Percentiles rank a stretch among this genome's conserved stretches.
Evolutionary conservation across 2,329 filamentous ascomycete genomes (phyloP).

Genomic region (Penicillium sp.): DNA sequence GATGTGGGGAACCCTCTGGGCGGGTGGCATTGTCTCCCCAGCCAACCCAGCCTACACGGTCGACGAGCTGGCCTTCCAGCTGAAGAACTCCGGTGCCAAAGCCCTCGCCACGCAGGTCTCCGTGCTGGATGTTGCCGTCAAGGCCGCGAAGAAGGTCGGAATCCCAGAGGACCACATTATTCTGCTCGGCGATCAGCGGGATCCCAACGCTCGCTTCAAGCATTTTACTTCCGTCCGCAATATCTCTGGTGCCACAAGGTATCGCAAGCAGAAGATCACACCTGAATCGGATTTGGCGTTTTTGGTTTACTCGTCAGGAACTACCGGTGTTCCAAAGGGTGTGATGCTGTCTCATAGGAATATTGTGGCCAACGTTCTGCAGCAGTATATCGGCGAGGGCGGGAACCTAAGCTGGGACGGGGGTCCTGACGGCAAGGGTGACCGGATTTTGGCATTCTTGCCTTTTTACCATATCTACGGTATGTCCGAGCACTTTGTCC

Average conservation of each 20-base stretch:
- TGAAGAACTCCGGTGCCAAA: slow-evolving; percentile 73
- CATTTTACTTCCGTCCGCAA: slow-evolving; percentile 73
- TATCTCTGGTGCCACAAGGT: slow-evolving; percentile 55
- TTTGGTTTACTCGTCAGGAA: slow-evolving; percentile 84
- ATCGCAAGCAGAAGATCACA: slow-evolving; percentile 61
- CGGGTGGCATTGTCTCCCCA: slow-evolving; percentile 76
- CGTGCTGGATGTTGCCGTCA: slow-evolving; percentile 61
- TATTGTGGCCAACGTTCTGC: slow-evolving; percentile 70
- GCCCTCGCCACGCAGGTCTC: slow-evolving; percentile 71
- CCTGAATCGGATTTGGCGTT: slow-evolving; percentile 75
- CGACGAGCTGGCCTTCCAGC: slow-evolving; percentile 79
- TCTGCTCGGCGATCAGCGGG: slow-evolving; percentile 63
- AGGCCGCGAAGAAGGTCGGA: slow-evolving; percentile 68
- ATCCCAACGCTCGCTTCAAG: slow-evolving; percentile 58
- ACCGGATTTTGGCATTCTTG: slow-evolving; percentile 73
- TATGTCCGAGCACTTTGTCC: slow-evolving; percentile 37
- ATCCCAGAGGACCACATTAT: slow-evolving; percentile 71
- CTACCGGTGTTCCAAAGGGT: slow-evolving; percentile 87
- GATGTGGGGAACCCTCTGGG: slow-evolving; percentile 78
- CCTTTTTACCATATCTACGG: slow-evolving; percentile 93
- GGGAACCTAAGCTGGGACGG: slow-evolving; percentile 58
- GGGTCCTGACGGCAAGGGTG: slow-evolving; percentile 60
- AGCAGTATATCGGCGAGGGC: slow-evolving; percentile 55
- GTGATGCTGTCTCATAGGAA: slow-evolving; percentile 84
- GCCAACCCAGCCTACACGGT: slow-evolving; percentile 85